Conservation (phyloP, 441 rosid genomes). For the Adansonia madagascariensis region DNA sequence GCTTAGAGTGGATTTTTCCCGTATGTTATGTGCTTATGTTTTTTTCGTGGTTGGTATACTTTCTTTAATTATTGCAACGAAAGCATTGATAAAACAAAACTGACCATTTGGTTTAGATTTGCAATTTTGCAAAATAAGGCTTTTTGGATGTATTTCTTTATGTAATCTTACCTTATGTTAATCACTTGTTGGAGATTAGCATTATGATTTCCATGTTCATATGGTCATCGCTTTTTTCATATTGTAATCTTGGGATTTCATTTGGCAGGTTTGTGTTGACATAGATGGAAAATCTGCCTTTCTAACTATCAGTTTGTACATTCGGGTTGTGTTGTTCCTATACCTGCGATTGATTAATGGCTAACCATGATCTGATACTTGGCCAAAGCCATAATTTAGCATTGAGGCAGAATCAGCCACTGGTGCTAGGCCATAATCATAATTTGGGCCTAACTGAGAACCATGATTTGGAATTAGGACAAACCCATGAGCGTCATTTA, state of each 20-base stretch:
- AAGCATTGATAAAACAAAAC: constrained; percentile 5
- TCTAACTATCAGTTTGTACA: constrained; percentile 18
- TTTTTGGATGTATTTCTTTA: background rate
- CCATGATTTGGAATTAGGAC: constrained; percentile 71
- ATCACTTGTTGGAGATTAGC: background rate
- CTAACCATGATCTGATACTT: constrained; percentile 80
- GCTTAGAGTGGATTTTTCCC: background rate
- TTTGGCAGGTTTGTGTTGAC: constrained; percentile 38
- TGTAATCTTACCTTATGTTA: background rate
- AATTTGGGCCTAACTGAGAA: constrained; percentile 57
- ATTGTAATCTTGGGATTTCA: constrained; percentile 13
- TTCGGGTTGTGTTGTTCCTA: constrained; percentile 29
- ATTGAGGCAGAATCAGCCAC: constrained; percentile 65
- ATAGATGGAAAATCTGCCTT: constrained; percentile 23
- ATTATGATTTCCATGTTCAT: background rate
- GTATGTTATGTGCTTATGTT: constrained; percentile 9
- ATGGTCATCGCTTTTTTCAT: background rate
- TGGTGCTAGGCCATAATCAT: constrained; percentile 72
- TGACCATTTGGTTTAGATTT: background rate
- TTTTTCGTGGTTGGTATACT: background rate
- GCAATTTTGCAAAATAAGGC: background rate
- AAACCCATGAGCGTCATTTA: constrained; percentile 67
- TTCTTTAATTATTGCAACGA: background rate
- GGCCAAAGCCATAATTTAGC: constrained; percentile 68
- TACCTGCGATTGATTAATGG: constrained; percentile 51